Evolutionary conservation across 352 stramenopile species (phyloP).

Genomic region (Globisporangium paroecandrum): DNA sequence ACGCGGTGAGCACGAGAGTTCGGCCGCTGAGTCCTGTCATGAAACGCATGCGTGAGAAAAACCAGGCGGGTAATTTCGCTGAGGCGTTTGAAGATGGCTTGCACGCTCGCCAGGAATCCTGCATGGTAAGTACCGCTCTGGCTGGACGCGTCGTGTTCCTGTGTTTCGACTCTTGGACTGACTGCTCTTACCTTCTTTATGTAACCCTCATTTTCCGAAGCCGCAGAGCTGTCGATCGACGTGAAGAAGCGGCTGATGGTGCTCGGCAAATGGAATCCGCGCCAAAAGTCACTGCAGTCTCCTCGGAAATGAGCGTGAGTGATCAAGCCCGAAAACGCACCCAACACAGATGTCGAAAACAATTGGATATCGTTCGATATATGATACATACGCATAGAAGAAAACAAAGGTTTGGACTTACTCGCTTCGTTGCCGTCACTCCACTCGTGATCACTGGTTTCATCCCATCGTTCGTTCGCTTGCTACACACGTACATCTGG

Average conservation of each 20-base stretch:
- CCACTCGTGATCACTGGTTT: neutral
- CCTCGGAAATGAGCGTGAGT: neutral
- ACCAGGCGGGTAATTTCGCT: neutral
- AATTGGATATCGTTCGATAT: slow-evolving; percentile 4
- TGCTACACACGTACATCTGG: slow-evolving; percentile 8
- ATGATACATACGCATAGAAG: slow-evolving; percentile 4
- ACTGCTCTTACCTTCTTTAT: neutral
- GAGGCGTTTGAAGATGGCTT: neutral
- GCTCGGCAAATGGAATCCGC: slow-evolving; percentile 40
- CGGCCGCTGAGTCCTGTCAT: slow-evolving; percentile 52
- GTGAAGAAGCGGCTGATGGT: slow-evolving; percentile 60
- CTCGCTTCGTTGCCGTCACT: neutral
- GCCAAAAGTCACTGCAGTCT: slow-evolving; percentile 8
- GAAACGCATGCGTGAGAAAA: slow-evolving; percentile 43
- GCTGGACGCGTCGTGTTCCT: neutral
- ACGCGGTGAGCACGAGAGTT: neutral
- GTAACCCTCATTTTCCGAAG: slow-evolving; percentile 33
- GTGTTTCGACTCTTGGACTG: neutral
- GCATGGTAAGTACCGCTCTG: neutral
- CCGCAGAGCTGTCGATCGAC: slow-evolving; percentile 43
- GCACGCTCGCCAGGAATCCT: neutral
- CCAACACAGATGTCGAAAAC: neutral
- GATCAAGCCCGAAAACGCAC: neutral
- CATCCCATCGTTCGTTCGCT: neutral
- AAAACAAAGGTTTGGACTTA: neutral